Percentiles rank a stretch among this genome's conserved stretches.
Evolutionary conservation across 805 yeast species (phyloP).

Genomic region (Candida adriatica): DNA sequence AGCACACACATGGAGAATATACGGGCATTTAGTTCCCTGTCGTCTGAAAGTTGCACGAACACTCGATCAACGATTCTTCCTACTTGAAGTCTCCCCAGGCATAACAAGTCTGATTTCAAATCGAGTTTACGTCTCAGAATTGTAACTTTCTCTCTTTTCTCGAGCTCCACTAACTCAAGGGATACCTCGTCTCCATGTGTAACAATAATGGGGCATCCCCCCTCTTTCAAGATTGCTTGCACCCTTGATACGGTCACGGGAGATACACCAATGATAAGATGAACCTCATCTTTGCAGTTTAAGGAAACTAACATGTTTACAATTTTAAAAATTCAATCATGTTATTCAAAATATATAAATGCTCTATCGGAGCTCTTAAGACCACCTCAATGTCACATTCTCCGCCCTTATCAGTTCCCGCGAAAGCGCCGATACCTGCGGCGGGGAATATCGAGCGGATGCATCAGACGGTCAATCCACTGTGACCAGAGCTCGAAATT

Average conservation of each 20-base stretch:
- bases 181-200: conserved; percentile 25
- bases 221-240: conserved; percentile 39
- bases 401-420: too few relatives aligned
- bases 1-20: conserved; percentile 47
- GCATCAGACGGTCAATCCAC: too few relatives aligned
- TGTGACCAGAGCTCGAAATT: too few relatives aligned
- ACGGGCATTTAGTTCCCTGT: conserved; percentile 26
- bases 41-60: conserved; percentile 46
- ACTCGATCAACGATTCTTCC: conserved; percentile 67
- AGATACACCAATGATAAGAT: conserved; percentile 50
- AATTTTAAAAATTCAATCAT: too few relatives aligned
- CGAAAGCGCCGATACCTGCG: too few relatives aligned
- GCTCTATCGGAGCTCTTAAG: too few relatives aligned
- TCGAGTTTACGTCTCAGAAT: conserved; percentile 30
- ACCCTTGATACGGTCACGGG: conserved; percentile 41
- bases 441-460: too few relatives aligned
- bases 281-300: conserved; percentile 43
- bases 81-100: conserved; percentile 57
- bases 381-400: too few relatives aligned
- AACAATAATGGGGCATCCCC: conserved; percentile 52
- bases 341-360: too few relatives aligned
- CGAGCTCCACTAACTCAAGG: conserved; percentile 19
- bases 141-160: conserved; percentile 24
- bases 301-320: conserved; percentile 20
- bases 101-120: conserved; percentile 36